Percentiles rank a stretch among this genome's conserved stretches.
phyloP scores from a whole-genome alignment of 352 stramenopile genomes.

The Phytophthora ramorum region DNA sequence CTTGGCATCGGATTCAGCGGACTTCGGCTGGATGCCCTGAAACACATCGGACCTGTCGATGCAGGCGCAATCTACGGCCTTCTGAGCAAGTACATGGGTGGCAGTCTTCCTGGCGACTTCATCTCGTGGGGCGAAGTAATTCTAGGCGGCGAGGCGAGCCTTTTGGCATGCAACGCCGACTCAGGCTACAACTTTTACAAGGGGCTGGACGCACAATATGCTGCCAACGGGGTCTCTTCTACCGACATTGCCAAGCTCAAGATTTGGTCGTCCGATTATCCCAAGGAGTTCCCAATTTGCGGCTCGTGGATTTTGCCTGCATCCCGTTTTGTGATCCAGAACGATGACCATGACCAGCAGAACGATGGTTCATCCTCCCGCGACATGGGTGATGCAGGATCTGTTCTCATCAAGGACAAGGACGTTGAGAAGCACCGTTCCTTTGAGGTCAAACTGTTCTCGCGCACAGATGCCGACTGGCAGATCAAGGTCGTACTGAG shows the following conservation, averaged over 20 bases:
- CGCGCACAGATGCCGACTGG: constrained; percentile 61
- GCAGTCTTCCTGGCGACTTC: constrained; percentile 64
- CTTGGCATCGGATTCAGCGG: constrained; percentile 73
- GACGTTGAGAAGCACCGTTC: constrained; percentile 54
- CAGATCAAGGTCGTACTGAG: constrained; percentile 73
- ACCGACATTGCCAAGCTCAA: constrained; percentile 76
- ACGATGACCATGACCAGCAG: constrained; percentile 82
- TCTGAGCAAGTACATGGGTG: constrained; percentile 65
- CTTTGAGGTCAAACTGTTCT: constrained; percentile 74
- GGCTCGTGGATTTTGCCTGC: constrained; percentile 70
- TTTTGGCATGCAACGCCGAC: constrained; percentile 63
- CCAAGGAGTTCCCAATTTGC: constrained; percentile 58
- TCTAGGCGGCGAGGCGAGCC: constrained; percentile 38
- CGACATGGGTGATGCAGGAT: constrained; percentile 64
- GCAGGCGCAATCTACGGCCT: constrained; percentile 56
- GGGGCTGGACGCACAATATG: constrained; percentile 53
- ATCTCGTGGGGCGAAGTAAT: constrained; percentile 68
- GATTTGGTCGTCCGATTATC: constrained; percentile 82
- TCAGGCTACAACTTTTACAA: constrained; percentile 74
- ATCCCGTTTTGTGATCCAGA: constrained; percentile 75
- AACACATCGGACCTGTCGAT: constrained; percentile 68
- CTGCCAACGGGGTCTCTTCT: constrained; percentile 50
- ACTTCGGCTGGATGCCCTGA: constrained; percentile 70
- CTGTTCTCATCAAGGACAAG: constrained; percentile 61
- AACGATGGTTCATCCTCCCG: constrained; percentile 52